Percentiles rank a stretch among this genome's conserved stretches.
These are phyloP conservation scores for Guyanaporus albipodus DNA, from an alignment of 768 basidiomycete species.

Conservation along the genomic window DNA sequence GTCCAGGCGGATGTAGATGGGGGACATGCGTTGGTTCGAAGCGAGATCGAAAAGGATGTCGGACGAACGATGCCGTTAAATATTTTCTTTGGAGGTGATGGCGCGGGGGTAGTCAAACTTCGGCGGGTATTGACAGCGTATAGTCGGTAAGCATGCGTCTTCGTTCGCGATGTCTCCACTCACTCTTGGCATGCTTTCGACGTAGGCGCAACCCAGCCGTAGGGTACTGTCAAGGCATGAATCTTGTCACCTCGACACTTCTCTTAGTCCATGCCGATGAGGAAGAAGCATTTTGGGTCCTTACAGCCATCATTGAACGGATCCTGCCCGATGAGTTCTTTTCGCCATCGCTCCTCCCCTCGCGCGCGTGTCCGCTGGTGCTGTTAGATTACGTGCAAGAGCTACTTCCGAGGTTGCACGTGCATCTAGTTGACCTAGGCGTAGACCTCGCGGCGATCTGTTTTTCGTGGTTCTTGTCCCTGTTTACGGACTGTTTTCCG, in stretches of 20 bases:
- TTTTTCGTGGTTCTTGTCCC: slow-evolving; percentile 96
- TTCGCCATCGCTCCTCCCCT: slow-evolving; percentile 86
- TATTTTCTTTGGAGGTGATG: slow-evolving; percentile 96
- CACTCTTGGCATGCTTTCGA: no score
- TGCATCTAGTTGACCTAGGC: slow-evolving; percentile 73
- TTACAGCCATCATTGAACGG: slow-evolving; percentile 82
- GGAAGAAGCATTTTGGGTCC: slow-evolving; percentile 96
- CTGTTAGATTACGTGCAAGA: slow-evolving; percentile 85
- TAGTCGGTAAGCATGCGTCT: slow-evolving; percentile 60
- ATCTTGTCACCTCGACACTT: slow-evolving; percentile 91
- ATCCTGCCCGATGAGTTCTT: slow-evolving; percentile 93
- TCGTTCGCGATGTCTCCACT: background rate
- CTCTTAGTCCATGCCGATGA: slow-evolving; percentile 91
- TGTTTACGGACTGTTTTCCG: slow-evolving; percentile 94
- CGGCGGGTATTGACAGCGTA: slow-evolving; percentile 88
- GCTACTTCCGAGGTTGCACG: slow-evolving; percentile 65
- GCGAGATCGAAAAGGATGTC: slow-evolving; percentile 96
- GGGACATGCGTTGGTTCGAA: slow-evolving; percentile 45
- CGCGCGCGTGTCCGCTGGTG: slow-evolving; percentile 90
- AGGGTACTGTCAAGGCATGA: slow-evolving; percentile 96
- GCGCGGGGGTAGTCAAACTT: slow-evolving; percentile 89
- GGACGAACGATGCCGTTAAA: slow-evolving; percentile 90
- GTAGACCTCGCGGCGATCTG: slow-evolving; percentile 93
- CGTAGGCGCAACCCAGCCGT: slow-evolving; percentile 83
- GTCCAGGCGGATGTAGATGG: slow-evolving; percentile 42